A percentile compares a stretch with the other conserved stretches of the same genome.
These are phyloP conservation scores for Geoglossum glabrum DNA, from an alignment of 495 filamentous ascomycete species.

Conservation along the genomic window DNA sequence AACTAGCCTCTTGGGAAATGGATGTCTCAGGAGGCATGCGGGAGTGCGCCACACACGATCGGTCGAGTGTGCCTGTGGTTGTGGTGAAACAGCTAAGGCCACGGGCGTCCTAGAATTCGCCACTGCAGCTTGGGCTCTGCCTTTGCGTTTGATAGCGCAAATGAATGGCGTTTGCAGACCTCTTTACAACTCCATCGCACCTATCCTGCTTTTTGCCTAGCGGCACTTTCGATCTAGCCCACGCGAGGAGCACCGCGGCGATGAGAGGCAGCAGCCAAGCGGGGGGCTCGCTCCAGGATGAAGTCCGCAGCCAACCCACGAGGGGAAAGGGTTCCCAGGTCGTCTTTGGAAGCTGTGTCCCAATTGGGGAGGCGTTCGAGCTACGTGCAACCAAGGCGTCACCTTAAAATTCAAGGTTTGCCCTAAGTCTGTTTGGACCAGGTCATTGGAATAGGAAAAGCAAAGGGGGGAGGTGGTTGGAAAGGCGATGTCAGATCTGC, in stretches of 20 bases:
- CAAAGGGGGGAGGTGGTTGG: not conserved
- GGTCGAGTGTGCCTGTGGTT: not conserved
- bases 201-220: not conserved
- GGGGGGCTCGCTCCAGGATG: not conserved
- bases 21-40: not conserved
- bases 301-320: not conserved
- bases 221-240: not conserved
- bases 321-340: not conserved
- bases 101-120: not conserved
- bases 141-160: not conserved
- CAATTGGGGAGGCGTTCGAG: not conserved
- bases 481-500: too few species aligned
- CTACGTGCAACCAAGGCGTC: not conserved
- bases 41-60: not conserved
- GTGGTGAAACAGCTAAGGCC: not conserved
- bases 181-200: not conserved
- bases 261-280: not conserved
- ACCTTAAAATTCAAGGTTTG: not conserved
- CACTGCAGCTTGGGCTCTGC: not conserved
- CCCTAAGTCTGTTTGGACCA: not conserved
- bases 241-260: not conserved
- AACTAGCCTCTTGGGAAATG: not conserved
- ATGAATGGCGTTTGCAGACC: not conserved
- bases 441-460: slow-evolving; percentile 1
- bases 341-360: not conserved